These are phyloP conservation scores for Saccharomyces pastorianus DNA, from an alignment of 1,139 yeast species.

Conservation along the genomic window DNA sequence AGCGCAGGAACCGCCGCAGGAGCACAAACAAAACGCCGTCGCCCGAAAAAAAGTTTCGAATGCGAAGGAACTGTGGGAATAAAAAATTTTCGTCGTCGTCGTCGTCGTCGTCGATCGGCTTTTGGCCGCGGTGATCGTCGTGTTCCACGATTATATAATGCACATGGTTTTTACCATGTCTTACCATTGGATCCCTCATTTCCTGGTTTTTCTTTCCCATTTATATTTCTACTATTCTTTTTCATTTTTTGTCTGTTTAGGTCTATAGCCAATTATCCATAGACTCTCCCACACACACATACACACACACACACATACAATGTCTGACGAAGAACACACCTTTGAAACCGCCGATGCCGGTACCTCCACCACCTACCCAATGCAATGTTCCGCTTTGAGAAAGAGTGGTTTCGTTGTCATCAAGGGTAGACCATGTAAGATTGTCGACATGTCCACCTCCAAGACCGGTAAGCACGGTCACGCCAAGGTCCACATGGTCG, in stretches of 20 bases:
- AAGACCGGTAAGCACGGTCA: conserved; percentile 99
- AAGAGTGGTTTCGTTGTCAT: conserved; percentile 98
- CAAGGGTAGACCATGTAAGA: conserved; percentile 99
- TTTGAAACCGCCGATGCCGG: conserved; percentile 99
- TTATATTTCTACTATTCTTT: not conserved
- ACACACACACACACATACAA: conserved; percentile 29
- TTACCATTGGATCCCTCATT: not conserved
- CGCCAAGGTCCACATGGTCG: conserved; percentile 99
- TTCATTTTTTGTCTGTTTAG: not conserved
- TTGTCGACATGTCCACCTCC: conserved; percentile 99
- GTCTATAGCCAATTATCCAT: not conserved
- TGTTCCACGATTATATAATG: conserved; percentile 1
- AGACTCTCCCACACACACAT: not conserved
- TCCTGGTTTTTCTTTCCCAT: not conserved
- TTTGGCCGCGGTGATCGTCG: conserved; percentile 1
- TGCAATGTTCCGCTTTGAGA: conserved; percentile 99
- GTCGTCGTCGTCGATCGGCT: conserved; percentile 1
- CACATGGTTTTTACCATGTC: not conserved
- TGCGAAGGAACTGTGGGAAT: not conserved
- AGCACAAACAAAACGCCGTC: not conserved
- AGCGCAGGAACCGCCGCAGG: not conserved
- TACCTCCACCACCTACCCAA: conserved; percentile 97
- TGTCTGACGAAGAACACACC: conserved; percentile 84
- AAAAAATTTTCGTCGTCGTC: not conserved
- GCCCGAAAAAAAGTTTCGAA: conserved; percentile 1